Evolutionary conservation across 345 rosid species (phyloP).

Genomic region (Rhodamnia rubescens): DNA sequence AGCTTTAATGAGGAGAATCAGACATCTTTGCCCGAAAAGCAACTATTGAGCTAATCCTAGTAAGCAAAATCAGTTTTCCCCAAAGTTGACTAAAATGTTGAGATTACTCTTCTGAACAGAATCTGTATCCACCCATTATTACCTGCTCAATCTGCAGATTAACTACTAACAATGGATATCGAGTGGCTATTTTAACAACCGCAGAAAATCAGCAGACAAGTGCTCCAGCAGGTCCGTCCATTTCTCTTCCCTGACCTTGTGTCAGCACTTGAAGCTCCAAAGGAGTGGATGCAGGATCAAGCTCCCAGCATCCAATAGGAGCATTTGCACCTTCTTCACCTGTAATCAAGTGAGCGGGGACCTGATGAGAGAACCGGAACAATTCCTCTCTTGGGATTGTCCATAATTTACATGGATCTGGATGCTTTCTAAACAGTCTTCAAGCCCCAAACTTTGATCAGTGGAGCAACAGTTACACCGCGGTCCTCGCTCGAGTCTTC

Average conservation of each 20-base stretch:
- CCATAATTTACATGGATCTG: conserved; percentile 3
- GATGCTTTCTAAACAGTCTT: conserved; percentile 27
- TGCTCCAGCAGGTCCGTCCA: not conserved
- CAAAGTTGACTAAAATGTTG: not conserved
- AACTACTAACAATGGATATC: not conserved
- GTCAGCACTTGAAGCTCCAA: conserved; percentile 23
- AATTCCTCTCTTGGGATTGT: conserved; percentile 39
- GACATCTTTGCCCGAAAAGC: not conserved
- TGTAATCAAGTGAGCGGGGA: conserved; percentile 34
- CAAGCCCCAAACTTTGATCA: conserved; percentile 40
- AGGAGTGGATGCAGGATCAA: conserved; percentile 59
- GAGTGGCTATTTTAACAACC: not conserved
- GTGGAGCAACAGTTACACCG: conserved; percentile 34
- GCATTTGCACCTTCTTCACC: conserved; percentile 41
- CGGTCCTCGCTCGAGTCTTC: conserved; percentile 26
- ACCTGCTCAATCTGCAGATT: not conserved
- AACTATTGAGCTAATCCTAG: not conserved
- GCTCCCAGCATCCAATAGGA: conserved; percentile 40
- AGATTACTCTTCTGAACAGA: not conserved
- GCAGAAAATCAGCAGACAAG: not conserved
- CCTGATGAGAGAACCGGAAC: conserved; percentile 56
- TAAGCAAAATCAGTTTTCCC: not conserved
- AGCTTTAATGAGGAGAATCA: not conserved
- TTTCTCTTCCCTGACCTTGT: not conserved
- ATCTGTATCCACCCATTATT: not conserved